Evolutionary conservation across 441 rosid species (phyloP).

Genomic region (Omphalea diandra): DNA sequence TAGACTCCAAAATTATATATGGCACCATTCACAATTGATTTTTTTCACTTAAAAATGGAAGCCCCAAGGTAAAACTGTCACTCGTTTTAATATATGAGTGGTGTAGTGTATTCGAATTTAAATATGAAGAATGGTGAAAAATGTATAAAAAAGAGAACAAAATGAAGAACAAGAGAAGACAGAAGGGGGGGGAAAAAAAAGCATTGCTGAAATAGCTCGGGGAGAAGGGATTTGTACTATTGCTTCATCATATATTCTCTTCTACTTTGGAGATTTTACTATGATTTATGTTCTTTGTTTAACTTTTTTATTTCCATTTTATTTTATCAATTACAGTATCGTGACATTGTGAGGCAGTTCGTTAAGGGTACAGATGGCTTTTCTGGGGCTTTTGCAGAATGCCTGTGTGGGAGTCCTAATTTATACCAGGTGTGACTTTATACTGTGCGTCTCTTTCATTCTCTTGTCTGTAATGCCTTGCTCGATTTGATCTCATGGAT

Average conservation of each 20-base stretch:
- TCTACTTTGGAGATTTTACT: neutral
- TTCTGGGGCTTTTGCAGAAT: conserved; percentile 94
- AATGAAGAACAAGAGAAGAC: neutral
- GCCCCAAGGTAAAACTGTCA: neutral
- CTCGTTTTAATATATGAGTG: neutral
- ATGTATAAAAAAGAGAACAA: neutral
- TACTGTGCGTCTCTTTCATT: conserved; percentile 6
- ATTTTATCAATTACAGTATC: conserved; percentile 55
- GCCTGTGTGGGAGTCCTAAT: conserved; percentile 91
- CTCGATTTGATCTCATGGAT: neutral
- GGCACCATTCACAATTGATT: neutral
- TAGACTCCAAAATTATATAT: neutral
- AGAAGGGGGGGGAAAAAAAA: neutral
- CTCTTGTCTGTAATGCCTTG: neutral
- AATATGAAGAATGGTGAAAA: neutral
- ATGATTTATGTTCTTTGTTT: conserved; percentile 19
- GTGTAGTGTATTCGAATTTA: neutral
- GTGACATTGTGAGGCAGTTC: conserved; percentile 84
- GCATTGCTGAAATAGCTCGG: neutral
- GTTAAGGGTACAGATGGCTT: conserved; percentile 91
- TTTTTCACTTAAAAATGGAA: neutral
- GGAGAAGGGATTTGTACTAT: neutral
- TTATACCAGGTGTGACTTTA: conserved; percentile 67
- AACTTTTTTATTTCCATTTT: neutral
- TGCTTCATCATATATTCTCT: neutral